A percentile compares a stretch with the other conserved stretches of the same genome.
These are phyloP conservation scores for Climacium dendroides DNA, from an alignment of 225 moss, liverwort and hornwort genomes.

Conservation along the genomic window DNA sequence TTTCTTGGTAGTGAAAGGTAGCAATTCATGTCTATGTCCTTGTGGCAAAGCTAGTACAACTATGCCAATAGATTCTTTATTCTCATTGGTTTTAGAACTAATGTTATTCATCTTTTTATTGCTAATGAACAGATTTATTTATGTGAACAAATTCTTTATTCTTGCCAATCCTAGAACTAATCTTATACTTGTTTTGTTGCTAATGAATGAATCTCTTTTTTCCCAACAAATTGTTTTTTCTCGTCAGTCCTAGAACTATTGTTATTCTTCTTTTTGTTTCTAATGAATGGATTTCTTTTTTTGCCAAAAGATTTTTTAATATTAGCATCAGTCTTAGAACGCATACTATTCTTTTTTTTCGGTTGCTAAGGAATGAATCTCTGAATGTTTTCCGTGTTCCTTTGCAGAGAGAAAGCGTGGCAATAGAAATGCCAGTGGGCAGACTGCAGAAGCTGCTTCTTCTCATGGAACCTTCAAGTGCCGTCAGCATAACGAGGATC, in stretches of 20 bases:
- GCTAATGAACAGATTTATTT: neutral
- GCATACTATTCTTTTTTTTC: neutral
- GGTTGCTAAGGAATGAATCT: neutral
- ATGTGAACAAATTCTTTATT: neutral
- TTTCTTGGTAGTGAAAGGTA: too few relatives aligned
- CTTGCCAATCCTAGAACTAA: neutral
- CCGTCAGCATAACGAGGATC: neutral
- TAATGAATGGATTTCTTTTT: too few relatives aligned
- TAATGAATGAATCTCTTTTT: neutral
- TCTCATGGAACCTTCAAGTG: neutral
- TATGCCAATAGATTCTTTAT: neutral
- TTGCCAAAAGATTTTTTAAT: too few relatives aligned
- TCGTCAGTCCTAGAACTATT: too few relatives aligned
- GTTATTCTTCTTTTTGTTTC: too few relatives aligned
- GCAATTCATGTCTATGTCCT: neutral
- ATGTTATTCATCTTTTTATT: neutral
- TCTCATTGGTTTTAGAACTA: neutral
- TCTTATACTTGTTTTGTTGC: neutral
- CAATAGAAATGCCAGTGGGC: constrained; percentile 2
- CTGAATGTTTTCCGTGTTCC: neutral
- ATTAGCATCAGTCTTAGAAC: neutral
- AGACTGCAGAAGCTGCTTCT: constrained; percentile 11
- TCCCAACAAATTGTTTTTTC: neutral
- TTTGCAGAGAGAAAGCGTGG: constrained; percentile 34
- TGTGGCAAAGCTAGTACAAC: neutral